Base-by-base conservation (phyloP, 202 grass and related monocot species). In the Sporobolus alterniflorus region DNA sequence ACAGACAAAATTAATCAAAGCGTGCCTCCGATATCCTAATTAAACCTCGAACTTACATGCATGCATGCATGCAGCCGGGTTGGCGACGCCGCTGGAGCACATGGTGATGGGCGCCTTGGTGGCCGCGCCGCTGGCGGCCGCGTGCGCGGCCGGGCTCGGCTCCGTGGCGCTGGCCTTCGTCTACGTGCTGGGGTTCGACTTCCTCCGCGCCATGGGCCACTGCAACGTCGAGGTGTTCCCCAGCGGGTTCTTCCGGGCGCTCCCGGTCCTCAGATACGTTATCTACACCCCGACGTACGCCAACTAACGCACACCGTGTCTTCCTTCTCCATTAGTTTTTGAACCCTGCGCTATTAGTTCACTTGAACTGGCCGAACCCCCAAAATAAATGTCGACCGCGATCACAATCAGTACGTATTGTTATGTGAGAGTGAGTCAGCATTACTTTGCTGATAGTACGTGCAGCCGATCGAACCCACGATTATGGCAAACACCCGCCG, bases 181-280 rank as follows among this genome's bases (percentile, higher is more conserved):
- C 33, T 92, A 96, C 65, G 85, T 86, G 25, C 80, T 96, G 5
- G 29, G n/a, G 0, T 96, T 94, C 85, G 96, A 99, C 86, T 81
- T 63, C 85, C 80, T 99, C 66, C 67, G 93, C 69, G 90, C 79
- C 84, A 92, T 99, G 96, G 96, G 96, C 0, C 85, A 89, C 79
- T 90, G 96, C 85, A 99, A 99, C 69, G 85, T 99, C 28, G 96
- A 99, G 93, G 69, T 99, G 9, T 81, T 96, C 77, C 83, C 96
- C 4, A 29, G 11, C 51, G 30, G 33, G 1, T 57, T 78, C 59
- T 99, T 96, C 60, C 71, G 64, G 54, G 49, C 91, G 11, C 8
- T 91, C 26, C 96, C 93, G 17, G n/a, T 71, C 22, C 88, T 99
- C 68, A 81, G 74, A 94, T 94, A 88, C 80, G 69, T 99, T 2